Evolutionary conservation across 108 stramenopile species (phyloP).

Genomic region (Cyclotella cryptica): DNA sequence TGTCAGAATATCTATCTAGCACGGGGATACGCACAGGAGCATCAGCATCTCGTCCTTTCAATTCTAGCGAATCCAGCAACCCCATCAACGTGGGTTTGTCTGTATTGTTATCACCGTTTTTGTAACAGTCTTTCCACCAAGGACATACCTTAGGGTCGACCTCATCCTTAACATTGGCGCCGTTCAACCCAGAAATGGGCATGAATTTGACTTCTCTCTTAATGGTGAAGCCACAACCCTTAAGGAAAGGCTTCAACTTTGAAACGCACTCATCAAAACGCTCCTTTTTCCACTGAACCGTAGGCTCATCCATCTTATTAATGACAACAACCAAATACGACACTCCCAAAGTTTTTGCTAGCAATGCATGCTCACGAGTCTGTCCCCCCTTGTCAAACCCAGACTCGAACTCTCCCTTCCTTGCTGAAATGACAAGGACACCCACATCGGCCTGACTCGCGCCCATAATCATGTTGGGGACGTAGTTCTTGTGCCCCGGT

Average conservation of each 20-base stretch:
- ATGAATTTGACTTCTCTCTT: slow-evolving; percentile 98
- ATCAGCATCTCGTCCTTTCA: slow-evolving; percentile 81
- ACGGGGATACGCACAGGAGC: slow-evolving; percentile 95
- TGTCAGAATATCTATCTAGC: slow-evolving; percentile 96
- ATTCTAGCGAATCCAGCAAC: slow-evolving; percentile 87
- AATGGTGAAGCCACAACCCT: slow-evolving; percentile 95
- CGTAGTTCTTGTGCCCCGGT: slow-evolving; percentile 99
- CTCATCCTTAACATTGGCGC: slow-evolving; percentile 97
- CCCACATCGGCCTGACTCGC: slow-evolving; percentile 98
- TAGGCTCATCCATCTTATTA: slow-evolving; percentile 99
- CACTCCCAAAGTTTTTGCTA: slow-evolving; percentile 99
- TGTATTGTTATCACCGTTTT: slow-evolving; percentile 92
- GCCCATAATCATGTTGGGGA: slow-evolving; percentile 99
- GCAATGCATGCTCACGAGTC: slow-evolving; percentile 98
- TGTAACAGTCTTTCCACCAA: slow-evolving; percentile 92
- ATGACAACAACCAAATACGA: slow-evolving; percentile 95
- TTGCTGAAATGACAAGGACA: slow-evolving; percentile 98
- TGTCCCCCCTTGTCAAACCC: slow-evolving; percentile 99
- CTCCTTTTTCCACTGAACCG: slow-evolving; percentile 93
- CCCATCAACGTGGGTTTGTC: slow-evolving; percentile 81
- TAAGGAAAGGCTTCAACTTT: slow-evolving; percentile 97
- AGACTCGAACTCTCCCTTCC: slow-evolving; percentile 98
- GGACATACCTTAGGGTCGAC: slow-evolving; percentile 81
- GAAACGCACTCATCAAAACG: slow-evolving; percentile 96
- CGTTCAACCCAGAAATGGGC: slow-evolving; percentile 96